These are phyloP conservation scores for Cyclostephanos tholiformis DNA, from an alignment of 108 stramenopile species.

Conservation along the genomic window DNA sequence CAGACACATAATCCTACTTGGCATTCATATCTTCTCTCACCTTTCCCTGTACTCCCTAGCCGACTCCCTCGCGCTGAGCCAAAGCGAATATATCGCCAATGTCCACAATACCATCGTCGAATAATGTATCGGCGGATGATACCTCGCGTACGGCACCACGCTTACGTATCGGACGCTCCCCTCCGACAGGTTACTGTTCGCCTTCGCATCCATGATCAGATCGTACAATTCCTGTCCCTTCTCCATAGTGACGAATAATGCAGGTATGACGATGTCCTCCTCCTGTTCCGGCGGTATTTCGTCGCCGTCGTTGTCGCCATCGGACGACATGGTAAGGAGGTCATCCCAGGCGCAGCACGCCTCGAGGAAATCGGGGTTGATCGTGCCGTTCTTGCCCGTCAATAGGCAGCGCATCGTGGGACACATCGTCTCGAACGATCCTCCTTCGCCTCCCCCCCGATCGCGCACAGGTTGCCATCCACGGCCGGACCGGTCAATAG, in stretches of 20 bases:
- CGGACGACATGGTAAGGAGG: constrained; percentile 44
- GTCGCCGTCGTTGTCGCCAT: constrained; percentile 56
- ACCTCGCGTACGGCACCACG: constrained; percentile 47
- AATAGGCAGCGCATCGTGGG: constrained; percentile 72
- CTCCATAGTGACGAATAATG: constrained; percentile 75
- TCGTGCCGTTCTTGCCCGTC: constrained; percentile 54
- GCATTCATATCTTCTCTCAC: no score
- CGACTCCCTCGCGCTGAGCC: constrained; percentile 59
- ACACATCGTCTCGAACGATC: constrained; percentile 48
- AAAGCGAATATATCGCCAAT: constrained; percentile 68
- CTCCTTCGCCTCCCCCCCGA: neutral
- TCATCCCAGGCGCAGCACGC: constrained; percentile 93
- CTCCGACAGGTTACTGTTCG: neutral
- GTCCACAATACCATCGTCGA: constrained; percentile 68
- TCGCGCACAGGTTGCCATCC: constrained; percentile 65
- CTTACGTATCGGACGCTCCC: constrained; percentile 15
- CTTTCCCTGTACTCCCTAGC: constrained; percentile 61
- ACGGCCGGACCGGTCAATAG: constrained; percentile 56
- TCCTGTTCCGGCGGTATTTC: constrained; percentile 35
- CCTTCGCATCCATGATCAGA: constrained; percentile 12
- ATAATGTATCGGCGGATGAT: constrained; percentile 61
- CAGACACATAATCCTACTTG: no score
- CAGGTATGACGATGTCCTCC: constrained; percentile 39
- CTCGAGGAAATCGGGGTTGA: constrained; percentile 28
- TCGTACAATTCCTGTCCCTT: constrained; percentile 52